Percentiles rank a stretch among this genome's conserved stretches.
Conservation (phyloP, 176 grass and related monocot genomes). For the Hordeum marinum region DNA sequence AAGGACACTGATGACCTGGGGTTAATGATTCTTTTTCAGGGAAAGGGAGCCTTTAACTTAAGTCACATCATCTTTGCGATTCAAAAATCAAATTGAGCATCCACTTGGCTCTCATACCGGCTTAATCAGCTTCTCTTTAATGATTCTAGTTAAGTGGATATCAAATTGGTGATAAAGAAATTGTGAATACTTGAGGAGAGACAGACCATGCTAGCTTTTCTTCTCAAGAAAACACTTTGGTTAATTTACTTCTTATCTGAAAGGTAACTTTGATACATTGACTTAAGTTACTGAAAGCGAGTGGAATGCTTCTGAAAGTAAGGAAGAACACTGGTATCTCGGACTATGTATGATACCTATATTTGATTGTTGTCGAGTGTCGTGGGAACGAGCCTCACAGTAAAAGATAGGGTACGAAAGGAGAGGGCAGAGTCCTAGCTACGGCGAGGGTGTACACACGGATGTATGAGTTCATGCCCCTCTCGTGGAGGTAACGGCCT, state of each 20-base stretch:
- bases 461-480: no score
- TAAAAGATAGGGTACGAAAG: no score
- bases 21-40: conserved; percentile 31
- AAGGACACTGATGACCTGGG: conserved; percentile 45
- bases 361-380: no score
- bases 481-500: no score
- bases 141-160: not conserved
- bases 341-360: not conserved
- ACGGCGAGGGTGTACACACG: no score
- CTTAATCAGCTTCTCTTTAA: not conserved
- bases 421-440: no score
- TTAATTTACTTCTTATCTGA: not conserved
- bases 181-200: not conserved
- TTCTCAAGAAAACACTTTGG: not conserved
- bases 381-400: no score
- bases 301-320: not conserved
- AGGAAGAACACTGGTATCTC: not conserved
- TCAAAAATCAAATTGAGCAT: not conserved
- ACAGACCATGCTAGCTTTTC: not conserved
- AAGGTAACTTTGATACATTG: not conserved
- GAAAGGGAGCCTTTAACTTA: conserved; percentile 24
- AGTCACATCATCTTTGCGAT: conserved; percentile 23
- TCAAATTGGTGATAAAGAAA: not conserved
- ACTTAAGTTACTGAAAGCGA: not conserved
- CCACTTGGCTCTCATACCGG: conserved; percentile 6